A percentile compares a stretch with the other conserved stretches of the same genome.
Evolutionary conservation across 306 rosid species (phyloP).

Genomic region (Quercus bicolor): DNA sequence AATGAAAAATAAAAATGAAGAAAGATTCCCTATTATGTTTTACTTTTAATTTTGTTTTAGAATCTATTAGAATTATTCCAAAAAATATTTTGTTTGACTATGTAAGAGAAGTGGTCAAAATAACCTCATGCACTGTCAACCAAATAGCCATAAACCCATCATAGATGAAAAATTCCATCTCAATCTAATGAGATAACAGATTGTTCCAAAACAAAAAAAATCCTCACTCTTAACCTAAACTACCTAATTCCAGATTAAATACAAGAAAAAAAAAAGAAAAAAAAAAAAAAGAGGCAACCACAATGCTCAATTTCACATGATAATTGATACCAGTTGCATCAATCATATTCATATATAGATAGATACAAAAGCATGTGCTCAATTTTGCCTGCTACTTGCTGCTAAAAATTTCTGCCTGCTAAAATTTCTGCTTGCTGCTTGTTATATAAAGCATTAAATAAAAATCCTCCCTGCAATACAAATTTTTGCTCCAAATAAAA

Average conservation of each 20-base stretch:
- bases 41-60: not conserved
- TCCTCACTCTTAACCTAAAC: slow-evolving; percentile 6
- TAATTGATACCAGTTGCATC: slow-evolving; percentile 10
- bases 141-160: slow-evolving; percentile 54
- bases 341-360: slow-evolving; percentile 35
- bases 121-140: slow-evolving; percentile 33
- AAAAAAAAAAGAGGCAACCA: slow-evolving; percentile 57
- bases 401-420: too few species aligned
- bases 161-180: not conserved
- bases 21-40: not conserved
- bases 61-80: slow-evolving; percentile 2
- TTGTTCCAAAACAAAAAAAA: not conserved
- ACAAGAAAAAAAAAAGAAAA: slow-evolving; percentile 57
- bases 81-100: slow-evolving; percentile 41
- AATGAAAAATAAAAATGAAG: not conserved
- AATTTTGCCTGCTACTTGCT: too few species aligned
- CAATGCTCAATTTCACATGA: slow-evolving; percentile 38
- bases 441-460: too few species aligned
- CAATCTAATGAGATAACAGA: not conserved
- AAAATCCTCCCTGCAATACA: too few species aligned
- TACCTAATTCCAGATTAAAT: slow-evolving; percentile 56
- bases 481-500: too few species aligned
- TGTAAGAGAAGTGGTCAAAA: slow-evolving; percentile 27
- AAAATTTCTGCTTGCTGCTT: too few species aligned
- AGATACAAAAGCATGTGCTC: slow-evolving; percentile 66